Evolutionary conservation across 495 filamentous ascomycete species (phyloP), one percentile per base, ranked within the genome.

Genomic region (Hyaloscypha variabilis): DNA sequence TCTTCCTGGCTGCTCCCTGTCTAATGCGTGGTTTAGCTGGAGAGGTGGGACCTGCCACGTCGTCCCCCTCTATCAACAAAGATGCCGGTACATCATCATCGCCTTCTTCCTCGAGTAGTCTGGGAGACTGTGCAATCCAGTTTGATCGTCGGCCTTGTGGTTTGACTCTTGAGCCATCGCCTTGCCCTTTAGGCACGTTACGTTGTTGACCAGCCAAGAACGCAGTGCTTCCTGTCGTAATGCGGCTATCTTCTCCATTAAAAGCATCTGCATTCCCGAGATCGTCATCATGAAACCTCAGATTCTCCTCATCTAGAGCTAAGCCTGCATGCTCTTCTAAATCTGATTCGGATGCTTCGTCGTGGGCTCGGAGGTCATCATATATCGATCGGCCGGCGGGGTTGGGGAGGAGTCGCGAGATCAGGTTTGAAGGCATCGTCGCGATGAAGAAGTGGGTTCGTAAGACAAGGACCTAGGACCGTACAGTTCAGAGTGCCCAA

Each of bases 1-100:
- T 64, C 21, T 49, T 70, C 52, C 56, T 23, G 13, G 28, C 8
- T n/a, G 66, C 64, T n/a, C 42, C 21, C 13, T 54, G 30, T 58
- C 42, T 51, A 65, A 65, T 55, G 64, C 60, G 63, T 57, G 64
- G 46, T 58, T 59, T 51, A 57, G 26, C 67, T 69, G 59, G 63
- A 28, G 21, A 63, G 55, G 64, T 69, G 58, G 65, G 70, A 54
- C 66, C 70, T 67, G 57, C 73, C 69, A 61, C 39, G 31, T 70
- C 70, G 14, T 81, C 78, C n/a, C 73, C 79, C 75, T 97, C 95
- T 26, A 98, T 86, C 29, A 98, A 76, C 57, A 99, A 81, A 17
- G 94, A 97, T 34, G 87, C 85, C 3, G 95, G 95, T 1, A 99
- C 95, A 68, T 98, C 95, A 59, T 97, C 94, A 72, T 97, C 91